Conservation (phyloP, 306 rosid genomes). For the Acacia acuminata region DNA sequence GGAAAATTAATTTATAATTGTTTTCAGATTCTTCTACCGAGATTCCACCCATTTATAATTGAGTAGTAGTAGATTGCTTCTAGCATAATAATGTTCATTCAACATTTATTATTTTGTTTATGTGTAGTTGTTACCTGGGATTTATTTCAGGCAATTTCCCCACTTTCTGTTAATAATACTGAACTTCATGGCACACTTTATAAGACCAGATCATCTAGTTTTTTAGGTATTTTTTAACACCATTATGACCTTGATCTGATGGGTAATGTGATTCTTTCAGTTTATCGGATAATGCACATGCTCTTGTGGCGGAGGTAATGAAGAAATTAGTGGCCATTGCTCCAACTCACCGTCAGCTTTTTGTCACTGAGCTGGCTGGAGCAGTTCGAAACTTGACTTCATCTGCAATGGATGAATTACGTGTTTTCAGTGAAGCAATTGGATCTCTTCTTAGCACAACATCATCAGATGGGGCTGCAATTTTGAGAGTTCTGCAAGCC, state of each 20-base stretch:
- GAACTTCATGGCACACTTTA: conserved; percentile 9
- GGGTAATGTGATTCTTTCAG: conserved; percentile 44
- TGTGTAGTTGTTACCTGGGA: not conserved
- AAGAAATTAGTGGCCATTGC: conserved; percentile 93
- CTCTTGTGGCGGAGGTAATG: conserved; percentile 92
- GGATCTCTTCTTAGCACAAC: conserved; percentile 78
- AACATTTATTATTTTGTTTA: not conserved
- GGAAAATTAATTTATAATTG: not conserved
- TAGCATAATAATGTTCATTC: not conserved
- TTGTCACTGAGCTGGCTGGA: conserved; percentile 80
- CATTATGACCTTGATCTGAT: conserved; percentile 36
- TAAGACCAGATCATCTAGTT: conserved; percentile 11
- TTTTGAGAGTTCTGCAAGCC: conserved; percentile 97
- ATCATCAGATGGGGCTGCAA: conserved; percentile 91
- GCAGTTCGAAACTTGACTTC: conserved; percentile 81
- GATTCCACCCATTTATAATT: not conserved
- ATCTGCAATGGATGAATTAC: conserved; percentile 86
- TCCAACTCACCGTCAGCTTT: conserved; percentile 84
- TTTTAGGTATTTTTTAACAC: not conserved
- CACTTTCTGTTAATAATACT: conserved; percentile 3
- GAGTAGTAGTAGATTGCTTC: not conserved
- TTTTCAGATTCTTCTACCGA: not conserved
- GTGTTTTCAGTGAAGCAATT: conserved; percentile 71
- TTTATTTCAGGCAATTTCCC: conserved; percentile 9
- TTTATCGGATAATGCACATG: conserved; percentile 88